Percentiles rank a stretch among this genome's conserved stretches.
These are phyloP conservation scores for Secale cereale DNA, from an alignment of 176 grass and related monocot species.

Conservation along the genomic window DNA sequence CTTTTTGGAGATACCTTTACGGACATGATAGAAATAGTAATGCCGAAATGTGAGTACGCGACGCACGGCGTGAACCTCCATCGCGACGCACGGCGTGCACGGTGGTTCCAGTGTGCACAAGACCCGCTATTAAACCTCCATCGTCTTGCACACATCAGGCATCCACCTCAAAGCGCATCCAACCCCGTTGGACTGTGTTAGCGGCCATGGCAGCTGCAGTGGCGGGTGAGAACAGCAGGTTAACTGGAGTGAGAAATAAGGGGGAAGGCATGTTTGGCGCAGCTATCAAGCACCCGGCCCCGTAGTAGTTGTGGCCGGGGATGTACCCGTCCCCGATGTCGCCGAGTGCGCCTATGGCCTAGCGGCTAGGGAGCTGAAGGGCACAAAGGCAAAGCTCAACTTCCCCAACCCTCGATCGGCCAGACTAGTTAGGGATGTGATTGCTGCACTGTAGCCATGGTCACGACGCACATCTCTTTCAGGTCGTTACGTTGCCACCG, in stretches of 20 bases:
- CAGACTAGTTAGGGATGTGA: background rate
- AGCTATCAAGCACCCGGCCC: slow-evolving; percentile 42
- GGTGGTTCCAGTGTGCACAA: too few species aligned
- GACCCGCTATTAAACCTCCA: too few species aligned
- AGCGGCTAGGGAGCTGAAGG: background rate
- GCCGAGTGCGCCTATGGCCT: slow-evolving; percentile 16
- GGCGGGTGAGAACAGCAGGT: too few species aligned
- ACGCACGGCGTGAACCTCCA: too few species aligned
- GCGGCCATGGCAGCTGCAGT: too few species aligned
- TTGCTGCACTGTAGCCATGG: background rate
- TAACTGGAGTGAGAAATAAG: slow-evolving; percentile 24
- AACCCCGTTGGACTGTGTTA: too few species aligned
- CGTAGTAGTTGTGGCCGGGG: slow-evolving; percentile 54
- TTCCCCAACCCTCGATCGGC: background rate
- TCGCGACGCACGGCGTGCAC: too few species aligned
- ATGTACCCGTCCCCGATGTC: slow-evolving; percentile 45
- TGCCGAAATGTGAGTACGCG: too few species aligned
- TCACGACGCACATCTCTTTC: background rate
- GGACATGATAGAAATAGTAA: too few species aligned
- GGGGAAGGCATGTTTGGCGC: slow-evolving; percentile 21
- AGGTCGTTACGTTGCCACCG: background rate
- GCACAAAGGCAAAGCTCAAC: background rate
- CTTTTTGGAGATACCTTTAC: too few species aligned
- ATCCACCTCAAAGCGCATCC: too few species aligned
- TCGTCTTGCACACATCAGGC: too few species aligned